phyloP scores from a whole-genome alignment of 2,329 filamentous ascomycete genomes.

The Bipolaris sorokiniana region DNA sequence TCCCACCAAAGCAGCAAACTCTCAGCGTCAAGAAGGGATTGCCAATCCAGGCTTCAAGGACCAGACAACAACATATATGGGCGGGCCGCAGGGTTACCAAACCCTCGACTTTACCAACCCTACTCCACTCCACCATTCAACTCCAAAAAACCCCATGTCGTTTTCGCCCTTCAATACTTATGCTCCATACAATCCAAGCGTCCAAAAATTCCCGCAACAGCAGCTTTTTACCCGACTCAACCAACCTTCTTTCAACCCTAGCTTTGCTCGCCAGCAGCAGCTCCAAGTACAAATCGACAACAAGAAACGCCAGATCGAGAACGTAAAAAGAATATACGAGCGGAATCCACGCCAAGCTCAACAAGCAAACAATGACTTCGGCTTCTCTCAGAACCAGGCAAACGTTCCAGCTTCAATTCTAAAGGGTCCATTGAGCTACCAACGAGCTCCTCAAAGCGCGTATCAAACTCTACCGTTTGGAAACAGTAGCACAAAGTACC shows the following conservation, averaged over 20 bases:
- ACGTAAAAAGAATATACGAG: neutral
- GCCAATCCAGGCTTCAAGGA: no score
- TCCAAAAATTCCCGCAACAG: neutral
- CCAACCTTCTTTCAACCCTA: neutral
- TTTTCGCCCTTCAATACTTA: neutral
- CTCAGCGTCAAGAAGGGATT: neutral
- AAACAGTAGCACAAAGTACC: neutral
- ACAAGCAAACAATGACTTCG: neutral
- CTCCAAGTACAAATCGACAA: neutral
- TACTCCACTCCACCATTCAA: neutral
- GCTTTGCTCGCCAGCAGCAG: neutral
- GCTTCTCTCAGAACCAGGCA: neutral
- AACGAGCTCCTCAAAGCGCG: neutral
- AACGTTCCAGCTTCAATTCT: neutral
- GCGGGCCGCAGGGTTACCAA: neutral
- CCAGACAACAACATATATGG: neutral
- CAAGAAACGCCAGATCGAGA: neutral
- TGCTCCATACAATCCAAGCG: neutral
- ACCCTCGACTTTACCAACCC: neutral
- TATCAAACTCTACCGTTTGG: neutral
- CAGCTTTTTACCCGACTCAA: neutral
- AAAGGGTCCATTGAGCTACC: conserved; percentile 7
- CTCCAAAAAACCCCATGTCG: neutral
- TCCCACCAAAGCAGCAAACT: no score
- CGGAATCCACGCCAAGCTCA: neutral